Percentiles rank a stretch among this genome's conserved stretches.
Evolutionary conservation across 106 monocot genomes (phyloP).

Genomic region (Xerophyta viscosa): DNA sequence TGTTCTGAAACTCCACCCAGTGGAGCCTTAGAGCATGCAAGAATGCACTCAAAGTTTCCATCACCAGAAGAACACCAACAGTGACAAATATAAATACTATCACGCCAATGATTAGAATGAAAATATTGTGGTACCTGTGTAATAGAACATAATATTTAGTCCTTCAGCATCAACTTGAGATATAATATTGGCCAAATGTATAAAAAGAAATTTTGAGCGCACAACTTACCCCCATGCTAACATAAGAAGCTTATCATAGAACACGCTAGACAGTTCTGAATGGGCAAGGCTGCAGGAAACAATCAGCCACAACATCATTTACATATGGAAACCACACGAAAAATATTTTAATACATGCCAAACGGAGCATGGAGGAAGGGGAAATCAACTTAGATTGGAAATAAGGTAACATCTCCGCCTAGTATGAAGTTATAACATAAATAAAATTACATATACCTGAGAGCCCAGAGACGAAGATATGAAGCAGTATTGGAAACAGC

Average conservation of each 20-base stretch:
- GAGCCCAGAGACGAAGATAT: slow-evolving; percentile 97
- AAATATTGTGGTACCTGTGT: slow-evolving; percentile 64
- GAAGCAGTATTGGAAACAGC: slow-evolving; percentile 98
- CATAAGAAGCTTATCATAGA: slow-evolving; percentile 94
- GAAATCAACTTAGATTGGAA: background rate
- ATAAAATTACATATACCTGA: slow-evolving; percentile 61
- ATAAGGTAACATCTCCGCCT: too few species aligned
- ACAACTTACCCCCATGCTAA: slow-evolving; percentile 96
- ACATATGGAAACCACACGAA: too few species aligned
- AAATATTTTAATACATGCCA: too few species aligned
- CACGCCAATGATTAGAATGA: slow-evolving; percentile 61
- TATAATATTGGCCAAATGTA: too few species aligned
- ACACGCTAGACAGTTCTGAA: slow-evolving; percentile 82
- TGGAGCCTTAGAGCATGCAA: slow-evolving; percentile 96
- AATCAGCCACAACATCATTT: background rate
- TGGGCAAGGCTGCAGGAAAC: slow-evolving; percentile 81
- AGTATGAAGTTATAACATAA: too few species aligned
- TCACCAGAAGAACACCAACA: slow-evolving; percentile 84
- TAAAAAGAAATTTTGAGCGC: too few species aligned
- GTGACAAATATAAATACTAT: slow-evolving; percentile 82
- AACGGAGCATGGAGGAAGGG: too few species aligned
- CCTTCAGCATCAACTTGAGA: background rate
- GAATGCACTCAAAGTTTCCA: slow-evolving; percentile 98
- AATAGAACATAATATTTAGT: background rate
- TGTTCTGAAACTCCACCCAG: slow-evolving; percentile 99